Percentiles rank a stretch among this genome's conserved stretches.
Conservation (phyloP, 2,329 filamentous ascomycete genomes). For the Alternaria ventricosa region DNA sequence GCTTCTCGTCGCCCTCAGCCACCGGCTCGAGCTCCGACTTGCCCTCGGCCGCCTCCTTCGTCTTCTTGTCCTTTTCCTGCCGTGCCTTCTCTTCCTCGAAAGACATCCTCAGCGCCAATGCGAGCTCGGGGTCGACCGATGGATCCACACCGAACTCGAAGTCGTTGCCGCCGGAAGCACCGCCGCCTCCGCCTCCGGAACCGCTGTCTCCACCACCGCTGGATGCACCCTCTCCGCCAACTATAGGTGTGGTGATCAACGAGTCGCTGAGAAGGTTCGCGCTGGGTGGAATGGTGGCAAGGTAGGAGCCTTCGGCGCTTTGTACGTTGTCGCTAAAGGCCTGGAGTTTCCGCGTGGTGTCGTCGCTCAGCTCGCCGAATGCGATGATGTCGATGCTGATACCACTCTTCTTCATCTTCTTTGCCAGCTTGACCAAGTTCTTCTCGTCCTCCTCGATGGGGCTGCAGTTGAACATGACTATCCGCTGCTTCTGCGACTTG, state of each 20-base stretch:
- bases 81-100: conserved; percentile 97
- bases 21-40: conserved; percentile 83
- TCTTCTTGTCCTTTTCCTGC: conserved; percentile 82
- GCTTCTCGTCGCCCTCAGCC: conserved; percentile 69
- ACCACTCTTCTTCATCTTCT: conserved; percentile 99
- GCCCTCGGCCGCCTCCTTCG: conserved; percentile 72
- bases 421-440: conserved; percentile 84
- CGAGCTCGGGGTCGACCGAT: conserved; percentile 88
- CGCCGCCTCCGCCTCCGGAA: conserved; percentile 61
- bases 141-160: conserved; percentile 93
- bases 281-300: conserved; percentile 89
- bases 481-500: conserved; percentile 93
- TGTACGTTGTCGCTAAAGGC: conserved; percentile 95
- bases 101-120: conserved; percentile 93
- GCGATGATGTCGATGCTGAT: conserved; percentile 93
- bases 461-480: conserved; percentile 96
- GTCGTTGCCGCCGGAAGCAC: conserved; percentile 62
- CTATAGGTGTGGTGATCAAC: conserved; percentile 85
- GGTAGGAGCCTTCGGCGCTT: conserved; percentile 83
- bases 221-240: conserved; percentile 78
- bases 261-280: conserved; percentile 92
- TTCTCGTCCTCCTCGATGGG: conserved; percentile 90
- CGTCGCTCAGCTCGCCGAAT: conserved; percentile 91
- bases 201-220: conserved; percentile 62
- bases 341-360: conserved; percentile 86